A percentile compares a stretch with the other conserved stretches of the same genome.
These are phyloP conservation scores for Nissolia schottii DNA, from an alignment of 306 rosid species.

Conservation along the genomic window DNA sequence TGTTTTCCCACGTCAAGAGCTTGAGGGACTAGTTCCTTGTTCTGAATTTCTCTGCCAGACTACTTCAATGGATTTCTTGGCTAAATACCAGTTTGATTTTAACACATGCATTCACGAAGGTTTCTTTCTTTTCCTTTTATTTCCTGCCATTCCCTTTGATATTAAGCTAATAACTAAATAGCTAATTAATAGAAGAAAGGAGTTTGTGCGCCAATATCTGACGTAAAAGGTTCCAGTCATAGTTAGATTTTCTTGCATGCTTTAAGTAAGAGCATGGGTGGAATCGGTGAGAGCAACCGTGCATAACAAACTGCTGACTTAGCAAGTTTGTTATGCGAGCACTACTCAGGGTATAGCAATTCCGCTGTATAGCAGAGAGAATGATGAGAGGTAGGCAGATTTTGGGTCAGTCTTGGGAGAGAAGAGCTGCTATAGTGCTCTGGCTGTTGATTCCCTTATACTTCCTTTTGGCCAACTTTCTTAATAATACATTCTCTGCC, in stretches of 20 bases:
- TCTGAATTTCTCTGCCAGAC: constrained; percentile 89
- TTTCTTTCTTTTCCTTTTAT: constrained; percentile 31
- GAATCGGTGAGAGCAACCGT: too few species aligned
- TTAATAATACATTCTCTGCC: too few species aligned
- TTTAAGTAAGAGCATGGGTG: too few species aligned
- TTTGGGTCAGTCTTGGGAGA: too few species aligned
- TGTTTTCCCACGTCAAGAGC: constrained; percentile 81
- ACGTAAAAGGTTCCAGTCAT: not conserved
- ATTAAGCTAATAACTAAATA: not conserved
- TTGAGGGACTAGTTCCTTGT: constrained; percentile 40
- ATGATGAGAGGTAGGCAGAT: too few species aligned
- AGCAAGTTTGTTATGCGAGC: too few species aligned
- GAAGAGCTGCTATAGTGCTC: too few species aligned
- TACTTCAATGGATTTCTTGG: constrained; percentile 83
- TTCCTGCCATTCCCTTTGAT: constrained; percentile 7
- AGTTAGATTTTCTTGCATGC: not conserved
- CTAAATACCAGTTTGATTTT: constrained; percentile 87
- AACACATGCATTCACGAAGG: constrained; percentile 86
- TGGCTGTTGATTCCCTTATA: too few species aligned
- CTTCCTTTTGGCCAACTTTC: too few species aligned
- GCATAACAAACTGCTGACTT: too few species aligned
- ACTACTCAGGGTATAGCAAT: too few species aligned
- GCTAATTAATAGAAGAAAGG: constrained; percentile 14
- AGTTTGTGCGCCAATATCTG: not conserved
- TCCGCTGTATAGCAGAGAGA: too few species aligned